Evolutionary conservation across 306 rosid species (phyloP).

Genomic region (Gillenia trifoliata): DNA sequence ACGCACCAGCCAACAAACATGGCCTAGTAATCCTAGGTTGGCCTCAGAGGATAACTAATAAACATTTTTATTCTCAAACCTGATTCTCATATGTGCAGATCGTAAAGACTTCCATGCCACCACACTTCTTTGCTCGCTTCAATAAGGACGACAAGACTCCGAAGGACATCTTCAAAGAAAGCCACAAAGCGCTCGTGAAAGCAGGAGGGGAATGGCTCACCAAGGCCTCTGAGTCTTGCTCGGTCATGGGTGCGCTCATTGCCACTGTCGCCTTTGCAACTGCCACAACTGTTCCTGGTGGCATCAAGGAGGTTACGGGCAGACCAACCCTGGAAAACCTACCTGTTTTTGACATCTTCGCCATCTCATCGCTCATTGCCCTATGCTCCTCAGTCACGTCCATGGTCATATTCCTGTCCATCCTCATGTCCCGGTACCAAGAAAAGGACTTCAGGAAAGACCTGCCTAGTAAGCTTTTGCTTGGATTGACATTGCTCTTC

Average conservation of each 20-base stretch:
- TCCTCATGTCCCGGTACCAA: conserved; percentile 38
- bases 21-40: background rate
- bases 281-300: conserved; percentile 27
- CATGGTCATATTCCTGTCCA: conserved; percentile 49
- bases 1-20: background rate
- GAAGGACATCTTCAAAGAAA: conserved; percentile 26
- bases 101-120: conserved; percentile 25
- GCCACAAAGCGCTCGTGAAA: conserved; percentile 13
- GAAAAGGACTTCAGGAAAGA: conserved; percentile 28
- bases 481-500: conserved; percentile 43
- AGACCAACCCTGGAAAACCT: conserved; percentile 24
- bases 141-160: conserved; percentile 26
- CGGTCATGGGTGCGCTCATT: conserved; percentile 42
- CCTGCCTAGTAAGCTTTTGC: conserved; percentile 39
- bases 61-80: background rate
- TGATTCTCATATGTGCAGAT: conserved; percentile 15
- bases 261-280: conserved; percentile 45
- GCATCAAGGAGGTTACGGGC: conserved; percentile 7
- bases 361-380: conserved; percentile 30
- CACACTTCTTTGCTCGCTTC: conserved; percentile 12
- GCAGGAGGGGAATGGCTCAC: conserved; percentile 33
- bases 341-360: conserved; percentile 33
- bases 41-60: background rate
- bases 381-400: conserved; percentile 48
- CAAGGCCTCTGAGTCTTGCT: conserved; percentile 40